Base-by-base conservation (phyloP, 352 stramenopile genomes). In the Peronospora tabacina region DNA sequence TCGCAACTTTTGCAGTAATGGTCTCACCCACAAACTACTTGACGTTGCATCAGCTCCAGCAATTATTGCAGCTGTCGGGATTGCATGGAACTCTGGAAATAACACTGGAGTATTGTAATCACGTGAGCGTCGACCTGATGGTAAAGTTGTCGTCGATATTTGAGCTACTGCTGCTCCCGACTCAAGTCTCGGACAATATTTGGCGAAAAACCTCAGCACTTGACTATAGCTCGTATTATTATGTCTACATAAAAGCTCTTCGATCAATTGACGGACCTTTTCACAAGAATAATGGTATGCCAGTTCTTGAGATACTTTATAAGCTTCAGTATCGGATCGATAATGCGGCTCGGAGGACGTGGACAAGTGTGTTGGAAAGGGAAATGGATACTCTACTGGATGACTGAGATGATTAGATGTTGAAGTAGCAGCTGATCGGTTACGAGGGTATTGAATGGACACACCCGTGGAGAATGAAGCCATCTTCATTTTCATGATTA, bases 211-310 rank as follows among this genome's bases (percentile, higher is more conserved):
- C 7, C 48, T 26, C 37, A 85, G 43, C 3, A 85, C 68, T 19
- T 87, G 67, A 30, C 60, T 66, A 52, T 89, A 90, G 52, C 79
- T 82, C 17, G 63, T 77, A 42, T 72, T 55, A 51, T 93, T 93
- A 26, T 69, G 81, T 22, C 72, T 71, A 19, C 71, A 58, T 16
- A 93, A 55, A 28, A 90, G 55, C 3, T 78, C 63, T 33, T 79
- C 67, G 34, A 93, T 74, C 0, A 68, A 61, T 11, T 55, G 56
- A 13, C 69, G 66, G 8, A 68, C 70, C 36, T 75, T 70, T 35
- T 87, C 75, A 50, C 69, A 74, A 0, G 70, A 72, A 40, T 79
- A 82, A 28, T 81, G 72, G 36, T 82, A 86, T 24, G 77, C 77
- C 13, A 87, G 58, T 48, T 89, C 78, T 47, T 87, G 79, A 40